A percentile compares a stretch with the other conserved stretches of the same genome.
Conservation (phyloP, 345 rosid species). For the Lumnitzera racemosa region DNA sequence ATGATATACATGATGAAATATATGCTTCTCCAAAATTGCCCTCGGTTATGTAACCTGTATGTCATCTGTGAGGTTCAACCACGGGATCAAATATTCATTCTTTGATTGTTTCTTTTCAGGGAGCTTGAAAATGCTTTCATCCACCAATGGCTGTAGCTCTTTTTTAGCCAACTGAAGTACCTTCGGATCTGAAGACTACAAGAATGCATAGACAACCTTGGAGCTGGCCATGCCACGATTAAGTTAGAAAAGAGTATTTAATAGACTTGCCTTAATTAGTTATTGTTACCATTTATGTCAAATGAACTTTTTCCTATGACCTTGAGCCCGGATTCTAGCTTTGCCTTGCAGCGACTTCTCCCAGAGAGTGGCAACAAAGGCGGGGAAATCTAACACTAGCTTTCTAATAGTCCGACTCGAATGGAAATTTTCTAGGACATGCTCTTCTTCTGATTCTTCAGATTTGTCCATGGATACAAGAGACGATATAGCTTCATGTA, state of each 20-base stretch:
- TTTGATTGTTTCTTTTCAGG: slow-evolving; percentile 25
- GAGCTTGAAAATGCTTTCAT: slow-evolving; percentile 48
- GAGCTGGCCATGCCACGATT: slow-evolving; percentile 28
- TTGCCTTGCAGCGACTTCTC: slow-evolving; percentile 67
- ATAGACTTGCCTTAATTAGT: no score
- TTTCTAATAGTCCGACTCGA: slow-evolving; percentile 78
- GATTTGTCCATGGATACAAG: slow-evolving; percentile 57
- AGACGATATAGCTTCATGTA: slow-evolving; percentile 58
- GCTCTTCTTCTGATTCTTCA: slow-evolving; percentile 44
- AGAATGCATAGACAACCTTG: slow-evolving; percentile 62
- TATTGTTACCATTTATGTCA: background rate
- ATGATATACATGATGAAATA: no score
- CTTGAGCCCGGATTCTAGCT: slow-evolving; percentile 57
- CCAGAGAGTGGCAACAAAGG: slow-evolving; percentile 63
- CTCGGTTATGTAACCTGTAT: no score
- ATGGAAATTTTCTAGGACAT: slow-evolving; percentile 75
- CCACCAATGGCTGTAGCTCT: slow-evolving; percentile 68
- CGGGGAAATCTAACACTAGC: slow-evolving; percentile 56
- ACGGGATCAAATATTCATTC: slow-evolving; percentile 14
- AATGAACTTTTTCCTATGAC: slow-evolving; percentile 56
- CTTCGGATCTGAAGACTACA: slow-evolving; percentile 49
- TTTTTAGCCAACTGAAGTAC: slow-evolving; percentile 38
- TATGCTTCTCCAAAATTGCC: no score
- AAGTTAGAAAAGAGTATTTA: no score
- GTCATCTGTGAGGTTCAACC: no score